Conservation (phyloP, 2,329 filamentous ascomycete genomes). For the Cadophora luteo-olivacea region DNA sequence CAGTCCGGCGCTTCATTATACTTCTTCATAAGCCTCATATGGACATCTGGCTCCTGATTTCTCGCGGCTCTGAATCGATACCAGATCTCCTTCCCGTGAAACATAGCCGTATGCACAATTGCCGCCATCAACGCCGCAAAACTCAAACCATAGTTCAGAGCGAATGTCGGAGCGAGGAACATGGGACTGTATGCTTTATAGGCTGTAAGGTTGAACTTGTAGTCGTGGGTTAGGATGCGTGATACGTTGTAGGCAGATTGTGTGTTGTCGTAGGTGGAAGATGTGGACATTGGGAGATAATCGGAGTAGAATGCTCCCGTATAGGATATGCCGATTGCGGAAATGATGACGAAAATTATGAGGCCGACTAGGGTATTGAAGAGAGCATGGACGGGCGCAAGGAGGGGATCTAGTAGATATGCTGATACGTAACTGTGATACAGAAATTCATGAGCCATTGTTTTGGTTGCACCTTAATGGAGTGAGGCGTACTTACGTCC, state of each 20-base stretch:
- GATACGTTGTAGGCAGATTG: conserved; percentile 68
- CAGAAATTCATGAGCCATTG: not conserved
- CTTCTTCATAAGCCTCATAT: conserved; percentile 60
- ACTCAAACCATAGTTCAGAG: conserved; percentile 71
- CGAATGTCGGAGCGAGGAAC: conserved; percentile 75
- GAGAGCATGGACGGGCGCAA: conserved; percentile 76
- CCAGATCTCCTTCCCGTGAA: conserved; percentile 72
- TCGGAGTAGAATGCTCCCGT: conserved; percentile 61
- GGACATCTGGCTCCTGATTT: conserved; percentile 55
- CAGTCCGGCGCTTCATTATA: conserved; percentile 62
- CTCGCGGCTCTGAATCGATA: conserved; percentile 36
- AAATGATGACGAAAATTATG: conserved; percentile 67
- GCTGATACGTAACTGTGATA: conserved; percentile 29
- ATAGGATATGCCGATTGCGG: conserved; percentile 67
- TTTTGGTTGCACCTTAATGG: conserved; percentile 41
- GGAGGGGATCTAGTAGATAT: conserved; percentile 66
- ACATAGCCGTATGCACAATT: conserved; percentile 69
- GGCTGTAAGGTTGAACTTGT: conserved; percentile 66
- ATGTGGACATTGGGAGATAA: conserved; percentile 73
- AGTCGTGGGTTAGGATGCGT: conserved; percentile 65
- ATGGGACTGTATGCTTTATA: conserved; percentile 76
- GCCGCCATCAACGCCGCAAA: conserved; percentile 75
- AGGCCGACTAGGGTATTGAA: conserved; percentile 75
- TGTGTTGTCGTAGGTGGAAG: conserved; percentile 75
- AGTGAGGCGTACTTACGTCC: conserved; percentile 58